These are phyloP conservation scores for Sclerotinia spermophila DNA, from an alignment of 2,329 filamentous ascomycete species.

Conservation along the genomic window DNA sequence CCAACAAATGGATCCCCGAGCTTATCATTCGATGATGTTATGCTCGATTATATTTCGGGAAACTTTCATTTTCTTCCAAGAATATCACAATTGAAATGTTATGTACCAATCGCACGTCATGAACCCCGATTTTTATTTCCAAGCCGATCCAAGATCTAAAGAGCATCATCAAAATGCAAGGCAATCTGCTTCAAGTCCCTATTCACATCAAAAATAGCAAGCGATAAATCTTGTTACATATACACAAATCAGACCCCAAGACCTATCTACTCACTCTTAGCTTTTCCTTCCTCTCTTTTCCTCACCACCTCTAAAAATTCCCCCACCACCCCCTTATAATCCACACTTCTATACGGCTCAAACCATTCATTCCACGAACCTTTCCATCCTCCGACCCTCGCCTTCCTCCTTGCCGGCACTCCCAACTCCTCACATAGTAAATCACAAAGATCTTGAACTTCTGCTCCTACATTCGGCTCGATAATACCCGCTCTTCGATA, in stretches of 20 bases:
- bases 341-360: conserved; percentile 16
- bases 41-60: too few relatives aligned
- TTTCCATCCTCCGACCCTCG: conserved; percentile 1
- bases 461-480: conserved; percentile 17
- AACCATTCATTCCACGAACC: conserved; percentile 20
- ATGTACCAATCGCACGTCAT: neutral
- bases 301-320: conserved; percentile 16
- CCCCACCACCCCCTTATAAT: conserved; percentile 20
- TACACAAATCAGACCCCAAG: too few relatives aligned
- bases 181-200: neutral
- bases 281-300: neutral
- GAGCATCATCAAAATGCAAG: neutral
- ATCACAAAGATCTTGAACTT: conserved; percentile 22
- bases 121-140: neutral
- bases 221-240: too few relatives aligned
- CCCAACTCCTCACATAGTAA: conserved; percentile 14
- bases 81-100: fast-evolving
- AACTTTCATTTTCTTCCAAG: neutral
- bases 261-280: neutral
- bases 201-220: neutral
- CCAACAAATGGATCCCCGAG: too few relatives aligned
- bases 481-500: conserved; percentile 1
- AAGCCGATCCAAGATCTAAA: neutral
- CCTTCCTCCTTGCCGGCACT: conserved; percentile 10
- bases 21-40: too few relatives aligned